Base-by-base conservation (phyloP, 305 asterid species). In the Galium porrigens region DNA sequence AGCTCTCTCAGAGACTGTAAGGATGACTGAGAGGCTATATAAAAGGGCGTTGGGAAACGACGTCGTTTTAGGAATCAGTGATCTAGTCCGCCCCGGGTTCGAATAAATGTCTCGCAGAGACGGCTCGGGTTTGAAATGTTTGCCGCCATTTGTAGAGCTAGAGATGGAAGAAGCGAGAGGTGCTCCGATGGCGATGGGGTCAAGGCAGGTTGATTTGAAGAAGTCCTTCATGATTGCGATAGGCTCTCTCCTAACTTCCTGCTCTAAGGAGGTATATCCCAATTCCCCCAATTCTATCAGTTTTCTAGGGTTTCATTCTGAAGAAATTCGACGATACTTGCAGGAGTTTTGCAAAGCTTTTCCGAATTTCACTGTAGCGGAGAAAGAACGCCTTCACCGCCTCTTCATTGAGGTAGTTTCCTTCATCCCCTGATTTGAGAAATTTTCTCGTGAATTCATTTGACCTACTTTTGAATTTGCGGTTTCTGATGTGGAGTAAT, bases 191-290 rank as follows among this genome's bases (percentile, higher is more conserved):
- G 85, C 85, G 37, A 82, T 83, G 37, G 85, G 84, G 49, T 70
- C 85, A n/a, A 78, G 91, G 76, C 89, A 81, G 64, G 39, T 52
- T 66, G 78, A 81, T 67, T 65, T 86, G 83, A 81, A 81, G 78
- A 84, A 66, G 68, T 79, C 89, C 6, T 82, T 82, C 74, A 69
- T 68, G 53, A 84, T 85, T 15, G 76, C 72, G 22, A 51, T 82
- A 61, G 79, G 83, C 29, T 74, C 80, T 77, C 61, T 84, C 22
- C 57, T 86, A 48, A 79, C 86, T 22, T 74, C 88, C 52, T 86
- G 87, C 70, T 71, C 95, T 37, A 66, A 68, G 32, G 87, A 84
- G 95, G 90, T 60, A 60, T 36, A 36, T 33, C 20, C 78, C 41
- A 3, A 4, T 17, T 30, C 48, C 53, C 14, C 55, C 65, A 41